A percentile compares a stretch with the other conserved stretches of the same genome.
Evolutionary conservation across 2,329 filamentous ascomycete genomes (phyloP).

Genomic region (Phoma herbarum): DNA sequence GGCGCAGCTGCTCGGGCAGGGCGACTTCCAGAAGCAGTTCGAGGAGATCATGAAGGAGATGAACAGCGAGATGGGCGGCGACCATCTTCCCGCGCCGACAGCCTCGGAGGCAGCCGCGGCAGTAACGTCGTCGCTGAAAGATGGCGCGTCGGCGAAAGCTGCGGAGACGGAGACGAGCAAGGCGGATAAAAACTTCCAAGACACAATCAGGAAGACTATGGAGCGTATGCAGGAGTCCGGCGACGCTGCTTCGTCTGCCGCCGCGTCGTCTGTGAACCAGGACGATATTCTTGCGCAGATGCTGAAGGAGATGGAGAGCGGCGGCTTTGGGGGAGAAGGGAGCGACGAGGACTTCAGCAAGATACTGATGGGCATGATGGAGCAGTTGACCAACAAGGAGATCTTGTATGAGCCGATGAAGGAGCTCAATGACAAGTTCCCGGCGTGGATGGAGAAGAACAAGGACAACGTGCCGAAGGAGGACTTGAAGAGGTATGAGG

Average conservation of each 20-base stretch:
- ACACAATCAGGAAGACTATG: constrained; percentile 93
- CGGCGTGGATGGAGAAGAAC: constrained; percentile 86
- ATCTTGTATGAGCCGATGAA: constrained; percentile 99
- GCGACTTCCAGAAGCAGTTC: constrained; percentile 80
- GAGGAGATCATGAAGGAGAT: constrained; percentile 79
- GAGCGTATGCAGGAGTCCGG: constrained; percentile 93
- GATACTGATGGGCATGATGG: constrained; percentile 98
- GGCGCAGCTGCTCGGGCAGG: constrained; percentile 79
- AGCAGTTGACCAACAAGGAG: constrained; percentile 97
- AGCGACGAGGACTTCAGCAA: constrained; percentile 89
- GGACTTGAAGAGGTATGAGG: constrained; percentile 80
- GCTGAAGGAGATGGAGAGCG: constrained; percentile 83
- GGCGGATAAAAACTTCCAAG: constrained; percentile 79
- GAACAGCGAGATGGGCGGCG: constrained; percentile 53
- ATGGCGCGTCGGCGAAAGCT: constrained; percentile 18
- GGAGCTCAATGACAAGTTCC: constrained; percentile 92
- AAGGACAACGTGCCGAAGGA: constrained; percentile 68
- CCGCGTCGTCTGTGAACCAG: constrained; percentile 64
- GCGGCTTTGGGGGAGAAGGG: constrained; percentile 61
- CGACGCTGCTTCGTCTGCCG: constrained; percentile 80
- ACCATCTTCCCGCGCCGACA: constrained; percentile 24
- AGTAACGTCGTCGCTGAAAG: constrained; percentile 38
- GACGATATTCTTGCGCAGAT: constrained; percentile 92
- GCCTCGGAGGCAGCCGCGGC: constrained; percentile 33
- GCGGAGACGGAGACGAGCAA: constrained; percentile 33